Evolutionary conservation across 1,139 yeast genomes (phyloP), one percentile per base, ranked within the genome.

Genomic region (Ogataea hybrid): DNA sequence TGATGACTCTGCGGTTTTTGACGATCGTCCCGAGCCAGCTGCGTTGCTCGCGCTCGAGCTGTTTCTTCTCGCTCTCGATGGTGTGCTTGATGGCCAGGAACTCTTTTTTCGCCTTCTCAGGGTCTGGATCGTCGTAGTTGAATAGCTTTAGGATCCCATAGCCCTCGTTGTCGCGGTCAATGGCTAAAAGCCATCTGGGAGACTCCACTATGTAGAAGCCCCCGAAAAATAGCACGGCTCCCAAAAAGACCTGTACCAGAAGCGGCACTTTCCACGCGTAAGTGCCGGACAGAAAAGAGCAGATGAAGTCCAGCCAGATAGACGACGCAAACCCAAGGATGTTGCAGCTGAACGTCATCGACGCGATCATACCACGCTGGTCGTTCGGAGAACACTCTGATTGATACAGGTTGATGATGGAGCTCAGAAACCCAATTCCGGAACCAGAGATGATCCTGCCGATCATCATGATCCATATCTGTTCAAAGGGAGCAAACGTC

Each of bases 381-480:
- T 75, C 77, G 44, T 73, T 67, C 0, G 80, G 81, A 18, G 77
- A 70, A 28, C 76, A 75, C 51, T 76, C 81, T 50, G 79, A 73
- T 50, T 76, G 81, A 54, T 74, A 76, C 39, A 73, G 64, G 1
- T 80, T 80, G 8, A 76, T 79, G 44, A 75, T 70, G 2, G 80
- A 72, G 27, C 77, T 70, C 35, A 76, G 57, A 1, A 75, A 60
- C 4, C 81, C 81, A 18, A 76, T 78, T 0, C 80, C 80, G 9
- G 75, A 50, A 1, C 81, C 81, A 35, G 75, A 67, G 28, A 76
- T 63, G 10, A 75, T 73, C 46, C 81, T 55, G 1, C 81, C 81
- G 2, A 69, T 59, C 6, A 71, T 73, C 56, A 76, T 70, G 16
- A 72, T 52, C 50, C 53, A 42, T 2, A 50, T 43, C 49, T 63